Evolutionary conservation across 2,329 filamentous ascomycete species (phyloP).

Genomic region (Berkeleyomyces basicola): DNA sequence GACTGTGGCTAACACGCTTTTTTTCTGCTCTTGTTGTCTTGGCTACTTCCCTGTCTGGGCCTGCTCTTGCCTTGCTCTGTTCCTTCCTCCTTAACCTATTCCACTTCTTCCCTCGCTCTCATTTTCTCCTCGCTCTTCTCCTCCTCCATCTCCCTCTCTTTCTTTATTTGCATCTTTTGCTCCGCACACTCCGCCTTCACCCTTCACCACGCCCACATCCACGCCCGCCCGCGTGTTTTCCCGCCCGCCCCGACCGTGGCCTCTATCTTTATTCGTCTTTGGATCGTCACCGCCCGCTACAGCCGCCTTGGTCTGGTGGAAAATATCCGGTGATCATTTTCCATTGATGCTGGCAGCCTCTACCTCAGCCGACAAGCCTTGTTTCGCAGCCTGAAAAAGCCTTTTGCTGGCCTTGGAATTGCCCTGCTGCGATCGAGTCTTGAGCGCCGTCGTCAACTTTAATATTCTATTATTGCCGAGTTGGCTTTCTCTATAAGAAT

Average conservation of each 20-base stretch:
- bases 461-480: not conserved
- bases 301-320: not conserved
- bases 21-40: constrained; percentile 1
- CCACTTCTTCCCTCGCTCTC: constrained; percentile 2
- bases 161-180: not conserved
- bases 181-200: not conserved
- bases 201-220: not conserved
- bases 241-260: not conserved
- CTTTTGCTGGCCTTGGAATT: not conserved
- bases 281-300: not conserved
- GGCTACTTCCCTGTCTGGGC: constrained; percentile 1
- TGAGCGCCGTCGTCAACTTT: not conserved
- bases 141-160: constrained; percentile 11
- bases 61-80: constrained; percentile 19
- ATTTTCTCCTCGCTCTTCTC: constrained; percentile 16
- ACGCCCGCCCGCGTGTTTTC: not conserved
- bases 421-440: not conserved
- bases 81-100: constrained; percentile 16
- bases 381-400: not conserved
- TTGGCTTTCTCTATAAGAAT: not conserved
- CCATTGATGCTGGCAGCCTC: not conserved
- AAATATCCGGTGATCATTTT: not conserved
- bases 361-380: not conserved
- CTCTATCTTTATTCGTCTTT: not conserved
- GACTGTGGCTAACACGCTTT: constrained; percentile 2